These are phyloP conservation scores for Colletotrichum sp. DNA, from an alignment of 2,329 filamentous ascomycete species.

Conservation along the genomic window DNA sequence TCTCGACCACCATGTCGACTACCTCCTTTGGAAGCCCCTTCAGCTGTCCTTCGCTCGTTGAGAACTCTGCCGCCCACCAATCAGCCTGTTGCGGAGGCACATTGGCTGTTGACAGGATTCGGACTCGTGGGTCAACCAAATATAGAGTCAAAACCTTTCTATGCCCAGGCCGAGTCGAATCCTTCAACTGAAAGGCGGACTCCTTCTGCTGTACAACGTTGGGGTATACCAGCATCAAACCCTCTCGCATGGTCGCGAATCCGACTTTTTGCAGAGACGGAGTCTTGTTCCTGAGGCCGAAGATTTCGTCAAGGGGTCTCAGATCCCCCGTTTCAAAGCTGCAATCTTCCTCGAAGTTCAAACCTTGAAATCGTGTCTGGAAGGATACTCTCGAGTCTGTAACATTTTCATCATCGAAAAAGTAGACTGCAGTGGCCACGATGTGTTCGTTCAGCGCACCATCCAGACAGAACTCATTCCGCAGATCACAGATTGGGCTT, in stretches of 20 bases:
- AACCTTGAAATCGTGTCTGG: not conserved
- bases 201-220: slow-evolving; percentile 16
- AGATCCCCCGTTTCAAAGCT: not conserved
- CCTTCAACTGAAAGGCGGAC: slow-evolving; percentile 16
- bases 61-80: slow-evolving; percentile 12
- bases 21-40: not conserved
- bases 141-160: slow-evolving; percentile 21
- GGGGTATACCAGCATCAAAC: slow-evolving; percentile 17
- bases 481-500: not conserved
- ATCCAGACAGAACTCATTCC: not conserved
- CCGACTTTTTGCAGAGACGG: not conserved
- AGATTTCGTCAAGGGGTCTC: not conserved
- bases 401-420: slow-evolving; percentile 32
- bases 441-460: slow-evolving; percentile 26
- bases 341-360: not conserved
- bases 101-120: slow-evolving; percentile 22
- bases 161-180: slow-evolving; percentile 13
- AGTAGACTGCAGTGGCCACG: slow-evolving; percentile 31
- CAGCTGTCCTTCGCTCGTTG: not conserved
- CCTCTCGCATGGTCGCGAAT: slow-evolving; percentile 9
- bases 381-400: slow-evolving; percentile 20
- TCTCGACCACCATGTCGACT: not conserved
- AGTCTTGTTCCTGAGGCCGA: not conserved
- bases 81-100: slow-evolving; percentile 23
- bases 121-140: slow-evolving; percentile 24